phyloP scores from a whole-genome alignment of 2,329 filamentous ascomycete genomes.

The Diaporthe australafricana region DNA sequence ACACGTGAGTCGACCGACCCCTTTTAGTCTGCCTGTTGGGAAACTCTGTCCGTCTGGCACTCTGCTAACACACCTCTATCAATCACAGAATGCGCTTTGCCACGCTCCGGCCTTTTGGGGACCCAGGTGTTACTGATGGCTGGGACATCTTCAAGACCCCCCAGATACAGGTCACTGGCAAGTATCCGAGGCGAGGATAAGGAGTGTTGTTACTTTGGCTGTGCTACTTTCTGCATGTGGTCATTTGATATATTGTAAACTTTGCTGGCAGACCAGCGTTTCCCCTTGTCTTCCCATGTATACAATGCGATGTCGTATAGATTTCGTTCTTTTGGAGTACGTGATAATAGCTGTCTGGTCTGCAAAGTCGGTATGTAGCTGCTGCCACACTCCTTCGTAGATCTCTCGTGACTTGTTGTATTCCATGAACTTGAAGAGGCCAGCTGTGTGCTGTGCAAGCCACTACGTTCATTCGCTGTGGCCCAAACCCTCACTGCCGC shows the following conservation, averaged over 20 bases:
- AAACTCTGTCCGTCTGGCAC: not conserved
- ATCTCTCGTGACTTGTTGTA: too few species aligned
- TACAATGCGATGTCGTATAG: too few species aligned
- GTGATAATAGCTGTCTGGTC: too few species aligned
- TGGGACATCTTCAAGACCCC: conserved; percentile 24
- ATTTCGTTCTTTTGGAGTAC: too few species aligned
- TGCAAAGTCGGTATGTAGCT: too few species aligned
- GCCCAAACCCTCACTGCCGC: too few species aligned
- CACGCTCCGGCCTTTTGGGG: conserved; percentile 13
- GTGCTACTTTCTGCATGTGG: not conserved
- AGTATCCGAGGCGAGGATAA: not conserved
- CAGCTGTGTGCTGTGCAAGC: too few species aligned
- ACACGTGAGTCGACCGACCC: conserved; percentile 8
- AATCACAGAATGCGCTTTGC: not conserved
- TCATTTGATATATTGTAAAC: not conserved
- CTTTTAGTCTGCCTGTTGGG: not conserved
- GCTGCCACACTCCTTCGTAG: too few species aligned
- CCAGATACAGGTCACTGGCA: conserved; percentile 21
- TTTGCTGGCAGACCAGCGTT: not conserved
- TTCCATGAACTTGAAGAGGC: too few species aligned
- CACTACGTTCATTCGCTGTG: too few species aligned
- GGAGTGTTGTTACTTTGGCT: not conserved
- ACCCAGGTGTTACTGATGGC: not conserved
- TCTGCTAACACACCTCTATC: not conserved
- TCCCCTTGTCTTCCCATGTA: too few species aligned